phyloP scores from a whole-genome alignment of 2,329 filamentous ascomycete species.

The Penicillium sp. region DNA sequence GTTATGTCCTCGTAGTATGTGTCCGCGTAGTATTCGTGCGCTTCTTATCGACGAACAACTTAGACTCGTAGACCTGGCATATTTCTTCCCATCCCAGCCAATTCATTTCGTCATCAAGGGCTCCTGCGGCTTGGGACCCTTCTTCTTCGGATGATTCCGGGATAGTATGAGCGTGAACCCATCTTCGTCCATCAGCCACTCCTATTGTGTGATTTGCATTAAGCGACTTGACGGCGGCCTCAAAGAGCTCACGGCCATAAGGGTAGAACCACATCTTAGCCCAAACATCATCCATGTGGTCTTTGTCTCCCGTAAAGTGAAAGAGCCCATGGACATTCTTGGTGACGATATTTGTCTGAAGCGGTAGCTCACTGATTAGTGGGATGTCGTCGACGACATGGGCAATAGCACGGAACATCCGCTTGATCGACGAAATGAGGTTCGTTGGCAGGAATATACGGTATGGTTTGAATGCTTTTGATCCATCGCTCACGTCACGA shows the following conservation, averaged over 20 bases:
- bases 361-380: conserved; percentile 4
- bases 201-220: conserved; percentile 4
- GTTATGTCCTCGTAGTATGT: background rate
- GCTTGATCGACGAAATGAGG: conserved; percentile 6
- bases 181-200: conserved; percentile 11
- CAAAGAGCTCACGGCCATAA: conserved; percentile 7
- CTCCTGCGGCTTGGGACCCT: background rate
- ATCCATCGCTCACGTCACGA: conserved; percentile 6
- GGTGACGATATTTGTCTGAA: conserved; percentile 18
- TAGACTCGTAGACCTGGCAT: background rate
- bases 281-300: conserved; percentile 18
- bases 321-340: conserved; percentile 15
- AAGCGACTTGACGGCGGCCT: background rate
- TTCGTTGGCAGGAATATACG: conserved; percentile 10
- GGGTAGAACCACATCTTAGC: conserved; percentile 14
- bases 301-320: conserved; percentile 16
- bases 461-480: conserved; percentile 12
- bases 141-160: background rate
- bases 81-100: conserved; percentile 17
- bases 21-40: background rate
- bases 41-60: background rate
- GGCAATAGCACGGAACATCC: conserved; percentile 8
- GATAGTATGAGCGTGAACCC: conserved; percentile 7
- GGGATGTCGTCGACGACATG: conserved; percentile 6
- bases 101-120: conserved; percentile 2